Conservation (phyloP, 495 filamentous ascomycete genomes). For the Podospora appendiculata region DNA sequence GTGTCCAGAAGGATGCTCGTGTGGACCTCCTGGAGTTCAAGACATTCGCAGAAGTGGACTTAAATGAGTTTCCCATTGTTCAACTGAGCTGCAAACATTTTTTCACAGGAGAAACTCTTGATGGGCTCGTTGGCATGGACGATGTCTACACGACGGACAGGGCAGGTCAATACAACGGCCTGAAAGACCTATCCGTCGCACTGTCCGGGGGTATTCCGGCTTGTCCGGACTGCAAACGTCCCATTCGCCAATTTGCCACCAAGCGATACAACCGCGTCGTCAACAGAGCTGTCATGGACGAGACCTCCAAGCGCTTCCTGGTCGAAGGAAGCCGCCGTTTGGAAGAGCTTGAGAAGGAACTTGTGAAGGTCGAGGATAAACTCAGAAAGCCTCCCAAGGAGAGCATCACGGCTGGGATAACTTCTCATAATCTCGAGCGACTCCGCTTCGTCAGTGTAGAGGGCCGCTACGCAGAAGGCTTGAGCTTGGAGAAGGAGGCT, state of each 20-base stretch:
- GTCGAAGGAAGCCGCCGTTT: background rate
- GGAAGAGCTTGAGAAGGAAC: background rate
- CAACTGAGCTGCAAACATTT: slow-evolving; percentile 62
- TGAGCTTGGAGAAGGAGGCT: too few relatives aligned
- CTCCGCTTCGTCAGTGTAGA: too few relatives aligned
- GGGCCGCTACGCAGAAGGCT: too few relatives aligned
- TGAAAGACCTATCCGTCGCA: slow-evolving; percentile 14
- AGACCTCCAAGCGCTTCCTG: slow-evolving; percentile 57
- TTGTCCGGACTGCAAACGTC: slow-evolving; percentile 58
- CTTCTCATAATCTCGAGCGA: too few relatives aligned
- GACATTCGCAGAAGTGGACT: slow-evolving; percentile 11
- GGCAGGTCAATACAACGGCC: background rate
- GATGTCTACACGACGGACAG: background rate
- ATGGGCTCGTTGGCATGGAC: slow-evolving; percentile 54
- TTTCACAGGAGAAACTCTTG: slow-evolving; percentile 53
- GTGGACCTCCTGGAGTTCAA: slow-evolving; percentile 20
- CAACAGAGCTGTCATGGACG: slow-evolving; percentile 55
- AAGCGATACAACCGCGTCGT: slow-evolving; percentile 58
- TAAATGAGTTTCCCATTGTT: slow-evolving; percentile 23
- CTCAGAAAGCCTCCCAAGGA: background rate
- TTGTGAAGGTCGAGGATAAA: background rate
- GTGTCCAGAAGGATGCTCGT: slow-evolving; percentile 25
- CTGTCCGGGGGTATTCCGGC: slow-evolving; percentile 45
- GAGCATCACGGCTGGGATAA: too few relatives aligned
- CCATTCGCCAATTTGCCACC: slow-evolving; percentile 49